Conservation (phyloP, 208 protist genomes). For the Trypanosoma boissoni region DNA sequence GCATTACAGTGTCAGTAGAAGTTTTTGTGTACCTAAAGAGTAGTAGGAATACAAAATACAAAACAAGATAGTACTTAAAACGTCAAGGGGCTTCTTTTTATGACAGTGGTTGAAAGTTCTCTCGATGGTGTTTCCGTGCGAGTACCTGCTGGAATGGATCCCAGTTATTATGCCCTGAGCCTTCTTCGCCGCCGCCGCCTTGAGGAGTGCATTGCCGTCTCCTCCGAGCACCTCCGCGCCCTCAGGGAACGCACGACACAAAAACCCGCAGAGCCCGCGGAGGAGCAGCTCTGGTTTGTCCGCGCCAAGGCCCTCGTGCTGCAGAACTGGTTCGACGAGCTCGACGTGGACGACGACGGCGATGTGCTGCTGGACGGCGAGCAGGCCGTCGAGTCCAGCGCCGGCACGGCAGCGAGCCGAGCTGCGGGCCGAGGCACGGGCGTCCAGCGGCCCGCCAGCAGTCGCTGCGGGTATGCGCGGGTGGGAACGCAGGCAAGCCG, state of each 20-base stretch:
- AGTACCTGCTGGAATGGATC: constrained; percentile 81
- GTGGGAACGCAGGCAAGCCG: constrained; percentile 65
- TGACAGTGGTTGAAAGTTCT: too few species aligned
- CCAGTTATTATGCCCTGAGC: constrained; percentile 85
- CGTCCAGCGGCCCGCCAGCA: constrained; percentile 74
- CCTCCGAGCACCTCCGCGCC: constrained; percentile 62
- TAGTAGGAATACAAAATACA: neutral
- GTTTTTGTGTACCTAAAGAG: too few species aligned
- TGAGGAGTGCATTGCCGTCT: constrained; percentile 79
- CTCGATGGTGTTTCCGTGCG: too few species aligned
- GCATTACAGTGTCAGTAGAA: too few species aligned
- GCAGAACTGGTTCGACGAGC: constrained; percentile 94
- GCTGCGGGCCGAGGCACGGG: too few species aligned
- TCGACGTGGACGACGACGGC: constrained; percentile 95
- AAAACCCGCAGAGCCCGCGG: constrained; percentile 16
- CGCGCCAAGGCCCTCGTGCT: constrained; percentile 89
- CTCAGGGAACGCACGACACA: constrained; percentile 4
- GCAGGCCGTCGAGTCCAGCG: constrained; percentile 78
- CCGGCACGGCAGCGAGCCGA: constrained; percentile 82
- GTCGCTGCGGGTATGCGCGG: constrained; percentile 77
- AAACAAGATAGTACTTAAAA: neutral
- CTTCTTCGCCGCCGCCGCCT: constrained; percentile 83
- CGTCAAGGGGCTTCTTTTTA: too few species aligned
- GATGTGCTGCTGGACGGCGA: constrained; percentile 90
- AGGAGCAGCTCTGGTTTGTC: constrained; percentile 91